Base-by-base conservation (phyloP, 768 basidiomycete species). In the Rhizopogon salebrosus region DNA sequence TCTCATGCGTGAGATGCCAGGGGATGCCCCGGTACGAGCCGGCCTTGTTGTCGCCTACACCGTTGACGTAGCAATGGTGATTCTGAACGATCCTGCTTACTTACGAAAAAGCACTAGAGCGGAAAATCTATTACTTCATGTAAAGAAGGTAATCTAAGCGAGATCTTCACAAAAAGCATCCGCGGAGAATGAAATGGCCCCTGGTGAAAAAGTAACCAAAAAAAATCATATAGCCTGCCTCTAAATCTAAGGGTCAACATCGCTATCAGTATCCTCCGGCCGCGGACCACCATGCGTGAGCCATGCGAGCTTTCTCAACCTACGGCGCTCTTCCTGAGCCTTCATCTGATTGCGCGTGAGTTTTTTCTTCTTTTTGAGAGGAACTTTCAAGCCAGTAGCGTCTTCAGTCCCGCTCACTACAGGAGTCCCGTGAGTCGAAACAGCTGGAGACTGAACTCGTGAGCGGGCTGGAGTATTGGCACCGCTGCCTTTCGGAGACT, bases 271-370 rank as follows among this genome's bases (percentile, higher is more conserved):
- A 57, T 92, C 89, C 65, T 91, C 89, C 54, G 89, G 89, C 61
- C 84, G 87, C 41, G 82, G 79, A 3, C 93, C 93, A 49, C 93
- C 93, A 62, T 80, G 80, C 26, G 77, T 83, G 54, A 95, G 73
- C 93, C 93, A 95, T 52, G 80, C 74, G 54, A 94, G 65, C 74
- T 92, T 92, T 62, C 92, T 79, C 63, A 84, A 64, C 63, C 85
- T 77, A 65, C 90, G 78, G 55, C 95, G 78, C 69, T 94, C 95
- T 68, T 94, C 93, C 69, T 82, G 85, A 5, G 80, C 91, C 70
- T 98, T 98, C 57, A 87, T 23, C 68, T 95, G 90, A 70, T 93
- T 93, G 43, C 90, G 80, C n/a, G 90, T 92, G 66, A 77, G 36
- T 74, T 93, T 95, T 78, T 95, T 95, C 77, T 94, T 95, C 78